Percentiles rank a stretch among this genome's conserved stretches.
Conservation (phyloP, 2,329 filamentous ascomycete species). For the Ceratocystis papillata region DNA sequence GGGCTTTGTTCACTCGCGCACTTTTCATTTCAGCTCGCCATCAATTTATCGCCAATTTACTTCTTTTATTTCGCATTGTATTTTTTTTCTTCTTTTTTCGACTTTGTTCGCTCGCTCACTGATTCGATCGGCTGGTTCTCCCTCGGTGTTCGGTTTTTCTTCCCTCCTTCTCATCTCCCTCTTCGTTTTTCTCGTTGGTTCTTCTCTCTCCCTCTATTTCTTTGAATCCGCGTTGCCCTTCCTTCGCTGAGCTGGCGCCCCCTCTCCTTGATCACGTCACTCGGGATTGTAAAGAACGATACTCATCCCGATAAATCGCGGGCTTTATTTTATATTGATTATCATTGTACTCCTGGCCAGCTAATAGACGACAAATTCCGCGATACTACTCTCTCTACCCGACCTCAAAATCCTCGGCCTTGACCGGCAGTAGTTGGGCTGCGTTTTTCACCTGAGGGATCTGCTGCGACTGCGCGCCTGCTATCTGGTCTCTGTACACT, state of each 20-base stretch:
- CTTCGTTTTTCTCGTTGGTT: constrained; percentile 12
- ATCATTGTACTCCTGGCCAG: background rate
- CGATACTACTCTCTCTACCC: constrained; percentile 7
- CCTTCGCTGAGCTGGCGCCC: constrained; percentile 11
- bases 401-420: background rate
- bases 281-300: constrained; percentile 6
- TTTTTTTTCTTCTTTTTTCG: constrained; percentile 7
- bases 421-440: background rate
- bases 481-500: background rate
- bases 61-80: constrained; percentile 9
- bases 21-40: constrained; percentile 5
- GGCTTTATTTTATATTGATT: background rate
- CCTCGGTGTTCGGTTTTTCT: constrained; percentile 15
- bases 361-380: background rate
- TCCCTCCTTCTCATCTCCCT: constrained; percentile 11
- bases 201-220: background rate
- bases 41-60: constrained; percentile 13
- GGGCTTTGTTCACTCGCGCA: constrained; percentile 9
- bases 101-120: constrained; percentile 4
- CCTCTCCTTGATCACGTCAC: constrained; percentile 15
- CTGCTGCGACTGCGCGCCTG: constrained; percentile 4
- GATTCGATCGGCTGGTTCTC: background rate
- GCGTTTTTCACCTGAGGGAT: background rate
- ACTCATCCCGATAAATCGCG: background rate
- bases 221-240: background rate